Evolutionary conservation across 768 basidiomycete species (phyloP).

Genomic region (Porphyrellus cyaneotinctus): DNA sequence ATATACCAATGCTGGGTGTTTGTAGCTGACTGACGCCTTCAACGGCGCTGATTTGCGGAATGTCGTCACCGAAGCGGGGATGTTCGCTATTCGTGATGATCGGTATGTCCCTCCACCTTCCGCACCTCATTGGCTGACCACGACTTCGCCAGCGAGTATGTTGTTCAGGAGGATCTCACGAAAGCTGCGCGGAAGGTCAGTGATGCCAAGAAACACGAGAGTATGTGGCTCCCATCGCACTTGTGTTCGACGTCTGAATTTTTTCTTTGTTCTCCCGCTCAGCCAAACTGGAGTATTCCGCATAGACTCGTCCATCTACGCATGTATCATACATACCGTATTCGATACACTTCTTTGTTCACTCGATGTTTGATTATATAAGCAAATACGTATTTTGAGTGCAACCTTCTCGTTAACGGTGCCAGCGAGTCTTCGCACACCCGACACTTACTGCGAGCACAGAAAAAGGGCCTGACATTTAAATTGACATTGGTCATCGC

Average conservation of each 20-base stretch:
- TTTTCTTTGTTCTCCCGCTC: background rate
- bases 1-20: constrained; percentile 2
- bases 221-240: constrained; percentile 42
- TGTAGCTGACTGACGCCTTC: constrained; percentile 81
- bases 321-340: constrained; percentile 28
- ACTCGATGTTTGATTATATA: constrained; percentile 9
- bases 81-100: constrained; percentile 98
- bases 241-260: constrained; percentile 1
- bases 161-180: constrained; percentile 91
- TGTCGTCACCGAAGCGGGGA: constrained; percentile 92
- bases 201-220: constrained; percentile 98
- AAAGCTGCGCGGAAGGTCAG: constrained; percentile 95
- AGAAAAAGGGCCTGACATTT: constrained; percentile 5
- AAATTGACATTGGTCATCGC: background rate
- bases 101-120: constrained; percentile 44
- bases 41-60: constrained; percentile 97
- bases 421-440: too few species aligned
- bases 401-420: too few species aligned
- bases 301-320: constrained; percentile 22
- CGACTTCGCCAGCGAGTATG: constrained; percentile 59
- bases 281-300: constrained; percentile 45
- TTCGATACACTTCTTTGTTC: background rate
- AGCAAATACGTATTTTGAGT: too few species aligned
- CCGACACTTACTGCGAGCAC: too few species aligned
- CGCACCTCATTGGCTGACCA: constrained; percentile 1